Percentiles rank a stretch among this genome's conserved stretches.
Evolutionary conservation across 2,329 filamentous ascomycete genomes (phyloP).

Genomic region (Fusarium newnesense): DNA sequence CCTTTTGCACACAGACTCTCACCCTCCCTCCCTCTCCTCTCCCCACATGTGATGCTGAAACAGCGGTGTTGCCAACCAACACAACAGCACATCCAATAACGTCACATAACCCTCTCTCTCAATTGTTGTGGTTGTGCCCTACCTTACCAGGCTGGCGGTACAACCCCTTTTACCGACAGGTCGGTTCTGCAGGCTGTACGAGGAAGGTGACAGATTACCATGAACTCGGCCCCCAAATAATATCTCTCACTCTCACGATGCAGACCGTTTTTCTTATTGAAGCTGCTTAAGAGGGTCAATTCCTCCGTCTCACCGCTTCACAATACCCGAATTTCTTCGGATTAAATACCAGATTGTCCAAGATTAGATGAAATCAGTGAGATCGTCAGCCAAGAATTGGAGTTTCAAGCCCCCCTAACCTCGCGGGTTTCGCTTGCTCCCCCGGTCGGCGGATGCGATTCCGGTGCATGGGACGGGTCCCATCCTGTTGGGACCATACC

Average conservation of each 20-base stretch:
- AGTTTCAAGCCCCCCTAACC: slow-evolving; percentile 12
- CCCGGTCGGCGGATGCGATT: slow-evolving; percentile 22
- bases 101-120: background rate
- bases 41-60: background rate
- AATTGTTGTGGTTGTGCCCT: slow-evolving; percentile 9
- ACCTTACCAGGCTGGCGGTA: slow-evolving; percentile 25
- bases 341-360: slow-evolving; percentile 6
- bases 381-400: background rate
- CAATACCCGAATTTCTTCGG: background rate
- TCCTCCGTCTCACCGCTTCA: slow-evolving; percentile 24
- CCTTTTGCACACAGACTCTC: slow-evolving; percentile 5
- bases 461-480: slow-evolving; percentile 15
- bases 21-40: no score
- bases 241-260: background rate
- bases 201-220: slow-evolving; percentile 13
- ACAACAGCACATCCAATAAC: slow-evolving; percentile 2
- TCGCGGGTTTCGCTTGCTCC: background rate
- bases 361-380: background rate
- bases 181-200: slow-evolving; percentile 5
- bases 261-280: no score
- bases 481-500: slow-evolving; percentile 11
- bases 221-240: background rate
- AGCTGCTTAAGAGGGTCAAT: slow-evolving; percentile 1
- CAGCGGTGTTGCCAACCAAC: slow-evolving; percentile 20
- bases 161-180: slow-evolving; percentile 28